Conservation (phyloP, 257 asterid species). For the Fraxinus anomala region DNA sequence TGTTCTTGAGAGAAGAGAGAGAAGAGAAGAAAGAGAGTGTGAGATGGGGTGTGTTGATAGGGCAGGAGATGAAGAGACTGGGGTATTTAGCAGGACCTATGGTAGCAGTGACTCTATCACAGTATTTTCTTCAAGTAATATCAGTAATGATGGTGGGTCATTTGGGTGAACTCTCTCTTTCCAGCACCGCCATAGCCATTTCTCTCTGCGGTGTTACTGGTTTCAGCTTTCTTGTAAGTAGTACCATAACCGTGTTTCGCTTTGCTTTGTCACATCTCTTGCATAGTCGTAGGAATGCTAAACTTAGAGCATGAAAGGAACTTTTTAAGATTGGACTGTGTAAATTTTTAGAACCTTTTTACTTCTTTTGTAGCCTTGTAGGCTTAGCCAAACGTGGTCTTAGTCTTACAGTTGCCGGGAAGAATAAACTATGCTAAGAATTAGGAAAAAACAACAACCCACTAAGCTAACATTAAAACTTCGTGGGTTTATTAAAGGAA, state of each 20-base stretch:
- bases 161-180: slow-evolving; percentile 67
- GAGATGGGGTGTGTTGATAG: slow-evolving; percentile 40
- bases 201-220: slow-evolving; percentile 76
- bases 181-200: slow-evolving; percentile 73
- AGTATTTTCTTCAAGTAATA: slow-evolving; percentile 45
- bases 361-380: no score
- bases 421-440: no score
- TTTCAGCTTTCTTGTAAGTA: slow-evolving; percentile 65
- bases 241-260: neutral
- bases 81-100: slow-evolving; percentile 78
- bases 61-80: slow-evolving; percentile 57
- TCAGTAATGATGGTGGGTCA: slow-evolving; percentile 81
- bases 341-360: neutral
- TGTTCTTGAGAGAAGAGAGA: slow-evolving; percentile 37
- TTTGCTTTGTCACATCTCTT: no score
- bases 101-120: slow-evolving; percentile 69
- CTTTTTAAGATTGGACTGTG: neutral
- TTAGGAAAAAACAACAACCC: no score
- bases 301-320: neutral
- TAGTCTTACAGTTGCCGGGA: no score
- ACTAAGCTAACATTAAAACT: no score
- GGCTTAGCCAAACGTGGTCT: no score
- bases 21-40: slow-evolving; percentile 22
- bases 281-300: neutral
- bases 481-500: no score